These are phyloP conservation scores for Phytopythium mirpurense DNA, from an alignment of 352 stramenopile species.

Conservation along the genomic window DNA sequence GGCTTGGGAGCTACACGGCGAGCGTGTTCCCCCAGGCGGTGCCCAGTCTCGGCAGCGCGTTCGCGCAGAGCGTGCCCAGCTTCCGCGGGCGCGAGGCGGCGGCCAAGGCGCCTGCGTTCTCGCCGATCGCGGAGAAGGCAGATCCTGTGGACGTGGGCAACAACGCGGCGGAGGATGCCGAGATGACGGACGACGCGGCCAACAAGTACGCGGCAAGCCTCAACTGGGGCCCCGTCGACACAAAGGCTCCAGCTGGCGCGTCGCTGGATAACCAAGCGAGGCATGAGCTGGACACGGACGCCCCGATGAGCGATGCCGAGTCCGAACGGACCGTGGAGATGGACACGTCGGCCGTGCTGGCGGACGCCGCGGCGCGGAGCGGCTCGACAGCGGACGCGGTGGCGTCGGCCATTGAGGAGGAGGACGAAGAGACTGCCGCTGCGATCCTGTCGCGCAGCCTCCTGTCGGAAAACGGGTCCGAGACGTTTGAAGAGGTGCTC, in stretches of 20 bases:
- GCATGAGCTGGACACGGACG: conserved; percentile 24
- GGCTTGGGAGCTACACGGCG: neutral
- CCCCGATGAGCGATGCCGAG: conserved; percentile 39
- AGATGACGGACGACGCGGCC: neutral
- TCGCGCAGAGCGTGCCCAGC: conserved; percentile 4
- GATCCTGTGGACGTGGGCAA: neutral
- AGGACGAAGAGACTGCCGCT: conserved; percentile 15
- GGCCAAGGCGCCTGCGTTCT: neutral
- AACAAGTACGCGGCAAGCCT: neutral
- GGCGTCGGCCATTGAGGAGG: conserved; percentile 3
- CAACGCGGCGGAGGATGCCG: conserved; percentile 3
- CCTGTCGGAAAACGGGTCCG: conserved; percentile 30
- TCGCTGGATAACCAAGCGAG: conserved; percentile 7
- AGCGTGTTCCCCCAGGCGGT: neutral
- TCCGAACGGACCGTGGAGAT: conserved; percentile 32
- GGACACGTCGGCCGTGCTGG: conserved; percentile 32
- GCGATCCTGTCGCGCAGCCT: conserved; percentile 25
- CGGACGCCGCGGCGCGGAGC: conserved; percentile 3
- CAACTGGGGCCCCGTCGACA: neutral
- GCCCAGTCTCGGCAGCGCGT: neutral
- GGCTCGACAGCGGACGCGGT: neutral
- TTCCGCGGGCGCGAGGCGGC: neutral
- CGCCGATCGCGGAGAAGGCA: neutral
- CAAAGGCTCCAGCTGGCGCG: neutral
- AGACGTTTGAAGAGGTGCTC: conserved; percentile 57